Percentiles rank a stretch among this genome's conserved stretches.
These are phyloP conservation scores for Suillus subalutaceus DNA, from an alignment of 768 basidiomycete species.

Conservation along the genomic window DNA sequence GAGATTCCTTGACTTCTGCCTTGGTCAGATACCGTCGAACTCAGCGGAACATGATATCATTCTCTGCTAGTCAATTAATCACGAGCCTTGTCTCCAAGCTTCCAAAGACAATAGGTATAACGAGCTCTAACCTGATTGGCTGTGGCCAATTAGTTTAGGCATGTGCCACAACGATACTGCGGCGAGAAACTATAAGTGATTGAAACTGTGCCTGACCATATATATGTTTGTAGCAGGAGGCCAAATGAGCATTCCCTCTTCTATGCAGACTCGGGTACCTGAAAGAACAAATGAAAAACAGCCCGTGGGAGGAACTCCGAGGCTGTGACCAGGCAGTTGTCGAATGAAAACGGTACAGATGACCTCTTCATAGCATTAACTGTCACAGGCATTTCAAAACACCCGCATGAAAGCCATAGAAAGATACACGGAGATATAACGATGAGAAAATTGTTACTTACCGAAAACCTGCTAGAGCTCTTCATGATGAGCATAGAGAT, in stretches of 20 bases:
- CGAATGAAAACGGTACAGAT: background rate
- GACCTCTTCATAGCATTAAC: background rate
- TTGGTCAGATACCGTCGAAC: background rate
- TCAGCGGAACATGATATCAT: background rate
- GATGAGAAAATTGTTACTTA: background rate
- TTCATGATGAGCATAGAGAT: background rate
- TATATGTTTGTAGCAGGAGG: background rate
- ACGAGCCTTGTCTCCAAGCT: background rate
- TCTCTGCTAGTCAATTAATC: background rate
- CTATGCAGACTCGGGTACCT: too few species aligned
- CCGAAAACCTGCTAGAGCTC: background rate
- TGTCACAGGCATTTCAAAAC: background rate
- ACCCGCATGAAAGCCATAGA: background rate
- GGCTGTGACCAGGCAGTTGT: background rate
- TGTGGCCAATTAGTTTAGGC: background rate
- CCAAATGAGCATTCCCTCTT: background rate
- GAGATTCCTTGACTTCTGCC: background rate
- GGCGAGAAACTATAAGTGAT: background rate
- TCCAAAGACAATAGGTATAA: background rate
- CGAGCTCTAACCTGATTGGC: background rate
- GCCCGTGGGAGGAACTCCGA: background rate
- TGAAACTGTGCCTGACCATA: background rate
- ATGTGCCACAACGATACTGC: background rate
- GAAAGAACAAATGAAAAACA: background rate
- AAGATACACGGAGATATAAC: background rate